phyloP scores from a whole-genome alignment of 2,329 filamentous ascomycete genomes.

The Fusarium mexicanum region DNA sequence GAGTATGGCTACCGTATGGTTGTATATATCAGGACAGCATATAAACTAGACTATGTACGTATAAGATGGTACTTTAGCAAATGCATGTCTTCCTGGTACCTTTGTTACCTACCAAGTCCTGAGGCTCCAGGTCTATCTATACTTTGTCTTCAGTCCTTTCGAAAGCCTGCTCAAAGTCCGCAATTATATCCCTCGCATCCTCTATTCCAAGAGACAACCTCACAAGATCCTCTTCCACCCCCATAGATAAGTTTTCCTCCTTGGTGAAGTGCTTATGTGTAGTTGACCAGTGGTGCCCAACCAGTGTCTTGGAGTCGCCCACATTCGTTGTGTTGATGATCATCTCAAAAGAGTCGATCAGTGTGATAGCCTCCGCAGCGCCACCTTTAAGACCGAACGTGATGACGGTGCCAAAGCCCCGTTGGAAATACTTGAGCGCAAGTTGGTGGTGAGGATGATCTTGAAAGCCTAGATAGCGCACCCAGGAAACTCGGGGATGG shows the following conservation, averaged over 20 bases:
- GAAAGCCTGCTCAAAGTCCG: background rate
- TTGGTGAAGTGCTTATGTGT: background rate
- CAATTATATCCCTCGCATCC: background rate
- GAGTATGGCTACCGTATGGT: background rate
- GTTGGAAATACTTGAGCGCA: background rate
- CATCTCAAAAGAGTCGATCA: background rate
- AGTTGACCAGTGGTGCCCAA: background rate
- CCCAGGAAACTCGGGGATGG: background rate
- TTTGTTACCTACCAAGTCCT: accelerated
- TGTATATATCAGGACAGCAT: background rate
- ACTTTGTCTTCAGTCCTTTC: background rate
- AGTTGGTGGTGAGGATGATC: background rate
- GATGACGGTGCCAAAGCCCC: background rate
- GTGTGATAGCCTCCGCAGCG: background rate
- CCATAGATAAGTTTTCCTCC: background rate
- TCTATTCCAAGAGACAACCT: background rate
- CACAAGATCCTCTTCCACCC: background rate
- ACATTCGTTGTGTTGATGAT: background rate
- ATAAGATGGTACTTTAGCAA: background rate
- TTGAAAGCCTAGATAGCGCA: background rate
- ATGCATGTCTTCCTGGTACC: accelerated
- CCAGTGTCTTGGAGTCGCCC: background rate
- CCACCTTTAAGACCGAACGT: background rate
- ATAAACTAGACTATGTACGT: too few relatives aligned
- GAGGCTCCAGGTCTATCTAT: accelerated